Evolutionary conservation across 805 yeast genomes (phyloP), one percentile per base, ranked within the genome.

Genomic region (Ogataea pignaliae): DNA sequence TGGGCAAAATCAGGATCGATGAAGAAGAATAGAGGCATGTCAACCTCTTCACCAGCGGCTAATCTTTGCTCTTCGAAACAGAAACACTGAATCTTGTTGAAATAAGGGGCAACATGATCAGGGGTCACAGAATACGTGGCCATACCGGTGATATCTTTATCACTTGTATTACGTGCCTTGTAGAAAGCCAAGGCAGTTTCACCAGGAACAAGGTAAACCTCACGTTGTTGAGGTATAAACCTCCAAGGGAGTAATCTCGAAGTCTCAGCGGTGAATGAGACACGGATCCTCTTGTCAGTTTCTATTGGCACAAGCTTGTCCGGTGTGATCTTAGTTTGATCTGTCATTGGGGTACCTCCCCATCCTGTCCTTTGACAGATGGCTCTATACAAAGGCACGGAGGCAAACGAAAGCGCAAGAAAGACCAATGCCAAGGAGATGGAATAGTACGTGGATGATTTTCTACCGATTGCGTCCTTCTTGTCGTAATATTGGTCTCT

Each of bases 71-170:
- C 99, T 69, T 93, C 99, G 60, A 93, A 93, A 61, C 99, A 93
- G 69, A 93, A 93, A 65, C 99, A 93, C 65, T 93, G 99, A 58
- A 93, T 93, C 66, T 93, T 93, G 70, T 88, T 88, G 71, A 93
- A 93, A 66, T 91, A 93, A 5, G 88, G 96, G 0, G 98, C 96
- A 7, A 93, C 96, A 56, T 88, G 91, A 53, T 93, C 97, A 0
- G 99, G 99, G 0, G 96, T 80, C 39, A 93, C 97, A 5, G 96
- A 85, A 64, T 93, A 93, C 0, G 99, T 93, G 2, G 99, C 99
- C 96, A 93, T 93, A 8, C 99, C 99, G 42, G 93, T 88, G 36
- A 93, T 87, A 61, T 93, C 98, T 55, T 86, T 86, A 47, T 83
- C 83, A 36, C 96, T 79, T 47, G 71, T 71, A 60, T 93, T 93